Conservation (phyloP, 768 basidiomycete genomes). For the Leccinellum rugosiceps region DNA sequence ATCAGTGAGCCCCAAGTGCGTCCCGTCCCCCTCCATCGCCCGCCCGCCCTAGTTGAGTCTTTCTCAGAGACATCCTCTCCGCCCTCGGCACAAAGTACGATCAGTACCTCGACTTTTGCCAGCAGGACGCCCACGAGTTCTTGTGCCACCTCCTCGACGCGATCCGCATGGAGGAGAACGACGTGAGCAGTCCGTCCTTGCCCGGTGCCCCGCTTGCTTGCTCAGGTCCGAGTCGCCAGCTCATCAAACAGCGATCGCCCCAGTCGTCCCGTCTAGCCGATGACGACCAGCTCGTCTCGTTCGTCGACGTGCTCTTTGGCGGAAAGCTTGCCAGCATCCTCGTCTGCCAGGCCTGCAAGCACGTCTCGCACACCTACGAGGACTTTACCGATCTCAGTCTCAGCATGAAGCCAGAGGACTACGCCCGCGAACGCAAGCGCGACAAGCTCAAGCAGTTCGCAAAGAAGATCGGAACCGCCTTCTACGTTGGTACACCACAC, state of each 20-base stretch:
- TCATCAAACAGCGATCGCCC: constrained; percentile 64
- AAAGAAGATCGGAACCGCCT: constrained; percentile 45
- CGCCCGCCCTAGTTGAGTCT: not conserved
- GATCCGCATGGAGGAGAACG: constrained; percentile 92
- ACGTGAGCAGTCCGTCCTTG: constrained; percentile 46
- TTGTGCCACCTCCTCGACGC: constrained; percentile 85
- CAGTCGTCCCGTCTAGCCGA: not conserved
- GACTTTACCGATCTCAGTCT: constrained; percentile 94
- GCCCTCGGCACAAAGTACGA: constrained; percentile 83
- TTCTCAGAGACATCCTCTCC: constrained; percentile 54
- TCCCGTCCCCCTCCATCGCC: constrained; percentile 8
- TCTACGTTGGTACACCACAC: constrained; percentile 28
- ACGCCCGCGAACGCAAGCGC: constrained; percentile 67
- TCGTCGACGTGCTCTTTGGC: constrained; percentile 89
- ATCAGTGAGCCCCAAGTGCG: constrained; percentile 66
- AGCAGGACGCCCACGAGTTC: constrained; percentile 96
- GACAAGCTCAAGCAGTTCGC: constrained; percentile 76
- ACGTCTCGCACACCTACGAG: constrained; percentile 79
- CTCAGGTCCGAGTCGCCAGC: no score
- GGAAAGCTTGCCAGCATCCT: constrained; percentile 88
- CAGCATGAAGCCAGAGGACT: constrained; percentile 82
- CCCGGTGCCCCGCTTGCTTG: not conserved
- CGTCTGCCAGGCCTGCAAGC: constrained; percentile 92
- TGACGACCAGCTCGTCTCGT: constrained; percentile 56
- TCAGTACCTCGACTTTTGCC: constrained; percentile 91